These are phyloP conservation scores for Pichia sp. DNA, from an alignment of 1,139 yeast genomes.

Conservation along the genomic window DNA sequence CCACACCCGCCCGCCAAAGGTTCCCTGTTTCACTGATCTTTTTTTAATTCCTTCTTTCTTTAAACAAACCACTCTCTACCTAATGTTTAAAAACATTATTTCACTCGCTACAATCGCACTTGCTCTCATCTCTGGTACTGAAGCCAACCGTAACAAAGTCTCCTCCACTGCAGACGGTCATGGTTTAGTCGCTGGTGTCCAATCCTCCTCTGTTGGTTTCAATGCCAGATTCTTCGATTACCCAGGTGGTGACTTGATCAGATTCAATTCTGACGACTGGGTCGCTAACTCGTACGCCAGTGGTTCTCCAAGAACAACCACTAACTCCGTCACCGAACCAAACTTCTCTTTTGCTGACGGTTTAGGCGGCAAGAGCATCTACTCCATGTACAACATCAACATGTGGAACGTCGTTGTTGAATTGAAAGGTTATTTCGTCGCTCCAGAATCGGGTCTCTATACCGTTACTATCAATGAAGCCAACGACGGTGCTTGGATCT, in stretches of 20 bases:
- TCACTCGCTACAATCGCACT: slow-evolving; percentile 11
- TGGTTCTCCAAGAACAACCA: slow-evolving; percentile 2
- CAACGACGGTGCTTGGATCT: slow-evolving; percentile 29
- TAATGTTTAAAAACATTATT: slow-evolving; percentile 13
- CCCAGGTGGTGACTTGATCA: slow-evolving; percentile 3
- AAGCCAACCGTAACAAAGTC: slow-evolving; percentile 7
- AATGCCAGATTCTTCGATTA: slow-evolving; percentile 16
- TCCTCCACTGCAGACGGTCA: slow-evolving; percentile 12
- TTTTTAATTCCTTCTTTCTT: neutral
- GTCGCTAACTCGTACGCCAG: slow-evolving; percentile 9
- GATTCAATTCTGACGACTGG: slow-evolving; percentile 7
- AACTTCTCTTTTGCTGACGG: slow-evolving; percentile 4
- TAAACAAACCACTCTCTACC: neutral
- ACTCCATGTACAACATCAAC: slow-evolving; percentile 5
- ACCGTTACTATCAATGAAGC: slow-evolving; percentile 13
- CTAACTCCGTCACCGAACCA: slow-evolving; percentile 14
- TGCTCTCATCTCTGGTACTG: neutral
- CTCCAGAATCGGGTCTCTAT: slow-evolving; percentile 27
- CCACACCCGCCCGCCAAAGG: too few species aligned
- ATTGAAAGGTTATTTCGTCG: slow-evolving; percentile 16
- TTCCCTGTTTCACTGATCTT: too few species aligned
- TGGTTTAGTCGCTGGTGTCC: slow-evolving; percentile 11
- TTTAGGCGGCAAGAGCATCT: slow-evolving; percentile 3
- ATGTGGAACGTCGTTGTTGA: slow-evolving; percentile 11
- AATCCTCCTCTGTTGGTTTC: slow-evolving; percentile 14